A percentile compares a stretch with the other conserved stretches of the same genome.
Conservation (phyloP, 345 rosid genomes). For the Tarenaya hassleriana region DNA sequence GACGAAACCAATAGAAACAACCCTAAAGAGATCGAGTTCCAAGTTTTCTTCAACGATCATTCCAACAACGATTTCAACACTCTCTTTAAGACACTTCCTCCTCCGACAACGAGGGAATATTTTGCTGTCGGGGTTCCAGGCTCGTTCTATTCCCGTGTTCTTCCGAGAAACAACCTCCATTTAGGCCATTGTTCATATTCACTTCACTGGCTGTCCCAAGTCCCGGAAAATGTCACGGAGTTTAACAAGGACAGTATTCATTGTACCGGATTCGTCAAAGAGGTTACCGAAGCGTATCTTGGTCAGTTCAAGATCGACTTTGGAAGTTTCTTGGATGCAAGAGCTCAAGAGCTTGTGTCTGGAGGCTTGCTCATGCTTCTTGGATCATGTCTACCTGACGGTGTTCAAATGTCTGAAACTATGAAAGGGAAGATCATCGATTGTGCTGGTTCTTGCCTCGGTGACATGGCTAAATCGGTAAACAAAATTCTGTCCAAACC, state of each 20-base stretch:
- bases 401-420: slow-evolving; percentile 20
- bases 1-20: too few relatives aligned
- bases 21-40: slow-evolving; percentile 24
- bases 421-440: slow-evolving; percentile 18
- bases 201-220: slow-evolving; percentile 36
- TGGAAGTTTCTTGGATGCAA: slow-evolving; percentile 13
- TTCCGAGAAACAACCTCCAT: slow-evolving; percentile 35
- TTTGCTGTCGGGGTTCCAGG: slow-evolving; percentile 24
- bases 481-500: too few relatives aligned
- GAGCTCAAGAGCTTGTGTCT: slow-evolving; percentile 23
- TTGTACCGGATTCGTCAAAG: slow-evolving; percentile 15
- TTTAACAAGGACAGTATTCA: slow-evolving; percentile 14
- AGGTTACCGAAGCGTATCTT: slow-evolving; percentile 14
- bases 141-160: slow-evolving; percentile 31
- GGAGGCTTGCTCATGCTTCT: slow-evolving; percentile 27
- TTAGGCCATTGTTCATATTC: slow-evolving; percentile 30
- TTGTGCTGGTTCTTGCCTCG: slow-evolving; percentile 18
- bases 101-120: slow-evolving; percentile 14
- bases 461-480: slow-evolving; percentile 9
- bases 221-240: slow-evolving; percentile 15
- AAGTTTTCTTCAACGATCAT: slow-evolving; percentile 32
- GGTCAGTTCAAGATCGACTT: slow-evolving; percentile 19
- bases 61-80: slow-evolving; percentile 30
- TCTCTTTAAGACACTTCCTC: slow-evolving; percentile 28
- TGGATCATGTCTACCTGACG: slow-evolving; percentile 19